A percentile compares a stretch with the other conserved stretches of the same genome.
These are phyloP conservation scores for Rutstroemia sp. DNA, from an alignment of 2,329 filamentous ascomycete genomes.

Conservation along the genomic window DNA sequence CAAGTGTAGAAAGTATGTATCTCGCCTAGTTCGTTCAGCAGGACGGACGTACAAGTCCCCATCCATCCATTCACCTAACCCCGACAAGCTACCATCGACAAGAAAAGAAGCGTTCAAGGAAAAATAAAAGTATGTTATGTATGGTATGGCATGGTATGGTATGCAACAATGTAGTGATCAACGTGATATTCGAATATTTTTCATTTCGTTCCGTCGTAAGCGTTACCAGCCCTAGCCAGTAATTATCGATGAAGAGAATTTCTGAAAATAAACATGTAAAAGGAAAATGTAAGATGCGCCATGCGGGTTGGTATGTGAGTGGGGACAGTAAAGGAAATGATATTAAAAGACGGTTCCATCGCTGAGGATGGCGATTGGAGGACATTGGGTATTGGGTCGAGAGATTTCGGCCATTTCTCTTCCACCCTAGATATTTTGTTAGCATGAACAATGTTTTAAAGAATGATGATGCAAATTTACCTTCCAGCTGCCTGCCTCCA, in stretches of 20 bases:
- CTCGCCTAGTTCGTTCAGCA: too few relatives aligned
- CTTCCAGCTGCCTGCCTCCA: conserved; percentile 98
- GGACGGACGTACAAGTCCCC: too few relatives aligned
- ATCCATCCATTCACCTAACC: too few relatives aligned
- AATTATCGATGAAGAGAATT: too few relatives aligned
- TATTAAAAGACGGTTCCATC: conserved; percentile 89
- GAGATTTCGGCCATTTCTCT: conserved; percentile 94
- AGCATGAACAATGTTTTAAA: neutral
- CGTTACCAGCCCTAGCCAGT: neutral
- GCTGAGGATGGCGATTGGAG: conserved; percentile 91
- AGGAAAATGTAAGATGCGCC: neutral
- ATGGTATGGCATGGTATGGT: too few relatives aligned
- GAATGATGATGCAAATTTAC: conserved; percentile 40
- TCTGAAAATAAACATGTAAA: neutral
- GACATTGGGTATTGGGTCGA: conserved; percentile 76
- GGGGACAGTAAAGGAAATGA: neutral
- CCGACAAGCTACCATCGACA: neutral
- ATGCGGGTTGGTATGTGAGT: too few relatives aligned
- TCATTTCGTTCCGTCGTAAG: conserved; percentile 2
- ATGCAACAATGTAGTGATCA: too few relatives aligned
- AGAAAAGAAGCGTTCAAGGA: neutral
- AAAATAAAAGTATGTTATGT: neutral
- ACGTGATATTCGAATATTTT: neutral
- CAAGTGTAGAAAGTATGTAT: too few relatives aligned
- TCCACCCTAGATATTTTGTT: conserved; percentile 56